A percentile compares a stretch with the other conserved stretches of the same genome.
phyloP scores from a whole-genome alignment of 805 yeast species.

The Candida manassasensis region DNA sequence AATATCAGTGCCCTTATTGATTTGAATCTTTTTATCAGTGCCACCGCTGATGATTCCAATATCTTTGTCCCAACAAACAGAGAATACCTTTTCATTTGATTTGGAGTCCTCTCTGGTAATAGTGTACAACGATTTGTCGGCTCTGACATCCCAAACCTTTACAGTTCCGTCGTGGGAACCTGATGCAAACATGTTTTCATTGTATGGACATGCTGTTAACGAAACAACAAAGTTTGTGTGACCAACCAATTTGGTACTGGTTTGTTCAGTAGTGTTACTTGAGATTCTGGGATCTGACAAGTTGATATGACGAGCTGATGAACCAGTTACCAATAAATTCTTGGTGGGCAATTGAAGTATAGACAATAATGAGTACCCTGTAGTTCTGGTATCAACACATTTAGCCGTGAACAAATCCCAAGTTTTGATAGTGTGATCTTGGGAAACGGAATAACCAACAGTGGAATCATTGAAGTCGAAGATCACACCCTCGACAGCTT shows the following conservation, averaged over 20 bases:
- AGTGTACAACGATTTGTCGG: conserved; percentile 76
- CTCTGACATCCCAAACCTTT: conserved; percentile 92
- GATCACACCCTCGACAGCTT: conserved; percentile 81
- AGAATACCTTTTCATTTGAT: conserved; percentile 67
- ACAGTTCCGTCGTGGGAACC: conserved; percentile 97
- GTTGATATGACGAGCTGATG: conserved; percentile 95
- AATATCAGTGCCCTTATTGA: conserved; percentile 47
- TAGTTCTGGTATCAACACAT: conserved; percentile 81
- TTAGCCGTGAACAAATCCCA: conserved; percentile 92
- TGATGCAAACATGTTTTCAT: conserved; percentile 77
- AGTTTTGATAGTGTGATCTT: conserved; percentile 91
- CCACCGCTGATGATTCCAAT: conserved; percentile 92
- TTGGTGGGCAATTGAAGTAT: conserved; percentile 61
- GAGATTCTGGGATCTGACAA: conserved; percentile 86
- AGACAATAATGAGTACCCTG: conserved; percentile 80
- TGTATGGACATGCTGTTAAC: conserved; percentile 68
- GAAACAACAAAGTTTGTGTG: conserved; percentile 88
- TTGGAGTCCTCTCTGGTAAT: conserved; percentile 63
- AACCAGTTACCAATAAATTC: conserved; percentile 83
- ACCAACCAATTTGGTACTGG: conserved; percentile 63
- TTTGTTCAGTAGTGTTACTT: conserved; percentile 55
- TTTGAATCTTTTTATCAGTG: conserved; percentile 87
- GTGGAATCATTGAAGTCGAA: conserved; percentile 71
- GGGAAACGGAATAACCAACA: conserved; percentile 91
- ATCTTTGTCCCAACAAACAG: conserved; percentile 75